phyloP scores from a whole-genome alignment of 2,329 filamentous ascomycete species.

The Eutypa lata region DNA sequence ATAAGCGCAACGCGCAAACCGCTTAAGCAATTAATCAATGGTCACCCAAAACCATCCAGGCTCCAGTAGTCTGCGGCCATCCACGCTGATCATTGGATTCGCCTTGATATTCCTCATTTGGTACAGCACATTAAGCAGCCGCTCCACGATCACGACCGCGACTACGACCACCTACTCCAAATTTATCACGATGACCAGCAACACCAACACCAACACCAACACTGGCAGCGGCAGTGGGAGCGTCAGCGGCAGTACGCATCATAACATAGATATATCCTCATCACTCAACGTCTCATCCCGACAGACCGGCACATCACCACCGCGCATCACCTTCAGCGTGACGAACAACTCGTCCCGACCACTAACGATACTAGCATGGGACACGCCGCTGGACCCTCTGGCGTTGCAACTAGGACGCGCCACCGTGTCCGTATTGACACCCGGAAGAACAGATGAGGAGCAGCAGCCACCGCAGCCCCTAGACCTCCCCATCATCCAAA shows the following conservation, averaged over 20 bases:
- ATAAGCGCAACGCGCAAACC: no score
- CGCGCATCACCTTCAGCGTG: constrained; percentile 35
- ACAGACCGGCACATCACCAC: constrained; percentile 17
- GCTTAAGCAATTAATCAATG: background rate
- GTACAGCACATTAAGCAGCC: no score
- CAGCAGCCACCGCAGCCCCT: constrained; percentile 32
- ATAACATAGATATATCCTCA: constrained; percentile 8
- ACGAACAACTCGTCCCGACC: constrained; percentile 36
- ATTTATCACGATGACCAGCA: background rate
- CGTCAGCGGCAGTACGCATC: no score
- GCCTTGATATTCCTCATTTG: background rate
- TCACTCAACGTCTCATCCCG: constrained; percentile 26
- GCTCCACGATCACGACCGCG: background rate
- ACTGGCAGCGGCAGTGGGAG: background rate
- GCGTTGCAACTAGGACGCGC: constrained; percentile 40
- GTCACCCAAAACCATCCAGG: background rate
- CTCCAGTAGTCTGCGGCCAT: background rate
- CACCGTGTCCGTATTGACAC: constrained; percentile 25
- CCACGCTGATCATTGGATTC: background rate
- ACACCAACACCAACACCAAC: background rate
- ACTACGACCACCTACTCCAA: no score
- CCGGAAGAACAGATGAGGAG: constrained; percentile 30
- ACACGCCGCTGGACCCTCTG: constrained; percentile 42
- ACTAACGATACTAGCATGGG: constrained; percentile 41
- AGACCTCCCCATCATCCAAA: constrained; percentile 33